phyloP scores from a whole-genome alignment of 805 yeast species.

The Tetrapisispora fleetii region DNA sequence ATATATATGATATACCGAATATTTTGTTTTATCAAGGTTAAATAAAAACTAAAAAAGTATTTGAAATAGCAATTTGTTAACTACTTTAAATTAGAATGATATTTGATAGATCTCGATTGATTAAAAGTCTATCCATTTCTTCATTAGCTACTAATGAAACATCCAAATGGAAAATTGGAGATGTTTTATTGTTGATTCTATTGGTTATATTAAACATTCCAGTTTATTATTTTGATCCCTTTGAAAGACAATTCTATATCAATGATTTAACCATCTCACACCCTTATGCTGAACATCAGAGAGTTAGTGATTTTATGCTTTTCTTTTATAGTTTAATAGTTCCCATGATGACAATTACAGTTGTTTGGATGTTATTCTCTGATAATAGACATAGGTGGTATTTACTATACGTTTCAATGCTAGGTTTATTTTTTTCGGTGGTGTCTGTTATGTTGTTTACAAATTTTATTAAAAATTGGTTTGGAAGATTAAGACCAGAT shows the following conservation, averaged over 20 bases:
- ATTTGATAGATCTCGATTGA: not conserved
- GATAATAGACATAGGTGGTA: slow-evolving; percentile 46
- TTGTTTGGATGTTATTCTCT: slow-evolving; percentile 25
- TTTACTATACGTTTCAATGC: slow-evolving; percentile 49
- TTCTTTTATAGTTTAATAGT: slow-evolving; percentile 42
- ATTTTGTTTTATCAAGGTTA: no score
- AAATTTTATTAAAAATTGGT: slow-evolving; percentile 67
- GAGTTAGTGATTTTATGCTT: slow-evolving; percentile 51
- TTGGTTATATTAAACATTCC: slow-evolving; percentile 27
- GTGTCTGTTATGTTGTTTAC: slow-evolving; percentile 55
- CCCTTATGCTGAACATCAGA: slow-evolving; percentile 68
- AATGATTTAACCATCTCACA: slow-evolving; percentile 71
- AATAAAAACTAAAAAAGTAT: no score
- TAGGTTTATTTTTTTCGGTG: slow-evolving; percentile 58
- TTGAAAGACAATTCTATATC: slow-evolving; percentile 66
- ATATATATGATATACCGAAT: no score
- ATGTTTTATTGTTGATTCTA: slow-evolving; percentile 26
- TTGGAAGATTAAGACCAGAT: slow-evolving; percentile 90
- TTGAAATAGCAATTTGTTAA: no score
- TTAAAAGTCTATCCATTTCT: not conserved
- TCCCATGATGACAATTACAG: slow-evolving; percentile 37
- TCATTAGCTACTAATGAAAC: not conserved
- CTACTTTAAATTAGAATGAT: not conserved
- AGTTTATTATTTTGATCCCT: slow-evolving; percentile 41
- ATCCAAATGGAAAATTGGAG: slow-evolving; percentile 34